Evolutionary conservation across 2,329 filamentous ascomycete species (phyloP).

Genomic region (Cladosporium phlei): DNA sequence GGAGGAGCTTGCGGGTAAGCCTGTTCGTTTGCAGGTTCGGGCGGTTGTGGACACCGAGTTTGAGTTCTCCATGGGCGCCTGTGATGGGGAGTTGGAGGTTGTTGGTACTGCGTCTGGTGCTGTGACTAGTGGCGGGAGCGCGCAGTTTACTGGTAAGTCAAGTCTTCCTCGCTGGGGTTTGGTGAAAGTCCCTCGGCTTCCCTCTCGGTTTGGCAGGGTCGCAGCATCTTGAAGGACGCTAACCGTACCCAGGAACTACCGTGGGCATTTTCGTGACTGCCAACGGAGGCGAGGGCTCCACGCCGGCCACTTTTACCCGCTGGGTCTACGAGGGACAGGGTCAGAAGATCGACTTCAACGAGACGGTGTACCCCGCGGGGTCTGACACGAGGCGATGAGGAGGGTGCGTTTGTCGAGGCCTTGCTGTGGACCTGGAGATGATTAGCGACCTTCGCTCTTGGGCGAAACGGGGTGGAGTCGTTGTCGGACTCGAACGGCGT

Average conservation of each 20-base stretch:
- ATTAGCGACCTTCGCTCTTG: neutral
- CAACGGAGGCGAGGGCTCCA: slow-evolving; percentile 9
- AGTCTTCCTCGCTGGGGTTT: too few species aligned
- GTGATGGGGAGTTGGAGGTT: neutral
- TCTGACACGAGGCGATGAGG: neutral
- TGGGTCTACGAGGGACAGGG: slow-evolving; percentile 13
- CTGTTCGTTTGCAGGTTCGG: slow-evolving; percentile 4
- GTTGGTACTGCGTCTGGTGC: slow-evolving; percentile 5
- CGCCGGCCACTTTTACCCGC: slow-evolving; percentile 6
- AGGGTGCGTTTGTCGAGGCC: neutral
- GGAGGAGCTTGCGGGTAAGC: neutral
- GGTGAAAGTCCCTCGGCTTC: too few species aligned
- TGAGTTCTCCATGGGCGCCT: slow-evolving; percentile 5
- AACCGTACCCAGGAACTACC: slow-evolving; percentile 1
- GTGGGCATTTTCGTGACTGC: slow-evolving; percentile 8
- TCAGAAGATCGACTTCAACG: slow-evolving; percentile 13
- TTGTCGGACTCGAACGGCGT: too few species aligned
- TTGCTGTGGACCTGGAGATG: neutral
- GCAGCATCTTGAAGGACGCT: too few species aligned
- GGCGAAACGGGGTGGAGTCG: neutral
- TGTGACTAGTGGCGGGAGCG: slow-evolving; percentile 3
- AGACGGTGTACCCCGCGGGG: slow-evolving; percentile 6
- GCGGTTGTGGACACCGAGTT: slow-evolving; percentile 2
- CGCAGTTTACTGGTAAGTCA: slow-evolving; percentile 11
- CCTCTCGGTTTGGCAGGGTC: too few species aligned